Percentiles rank a stretch among this genome's conserved stretches.
These are phyloP conservation scores for Pouteria campechiana DNA, from an alignment of 179 eudicot species.

Conservation along the genomic window DNA sequence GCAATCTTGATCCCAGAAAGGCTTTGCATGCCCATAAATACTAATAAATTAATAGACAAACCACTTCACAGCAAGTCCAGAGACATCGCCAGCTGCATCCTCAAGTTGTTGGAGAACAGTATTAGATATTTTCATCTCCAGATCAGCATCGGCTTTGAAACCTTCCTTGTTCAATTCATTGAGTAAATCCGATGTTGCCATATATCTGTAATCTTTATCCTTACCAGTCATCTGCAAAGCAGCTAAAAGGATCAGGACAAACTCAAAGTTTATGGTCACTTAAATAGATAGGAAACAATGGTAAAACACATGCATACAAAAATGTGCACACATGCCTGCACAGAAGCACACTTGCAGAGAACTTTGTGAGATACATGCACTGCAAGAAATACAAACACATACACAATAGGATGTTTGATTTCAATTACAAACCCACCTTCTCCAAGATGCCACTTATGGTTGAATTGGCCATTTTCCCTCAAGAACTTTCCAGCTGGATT, in stretches of 20 bases:
- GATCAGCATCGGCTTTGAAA: conserved; percentile 73
- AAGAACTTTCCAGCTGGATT: too few relatives aligned
- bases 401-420: background rate
- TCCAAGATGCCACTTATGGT: conserved; percentile 62
- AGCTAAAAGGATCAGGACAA: too few relatives aligned
- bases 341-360: background rate
- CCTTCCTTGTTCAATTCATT: conserved; percentile 88
- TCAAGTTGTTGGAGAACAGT: conserved; percentile 90
- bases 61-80: conserved; percentile 99
- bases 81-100: conserved; percentile 95
- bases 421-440: too few relatives aligned
- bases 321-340: background rate
- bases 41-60: conserved; percentile 12
- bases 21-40: background rate
- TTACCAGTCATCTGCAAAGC: conserved; percentile 98
- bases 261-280: too few relatives aligned
- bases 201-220: conserved; percentile 95
- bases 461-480: conserved; percentile 49
- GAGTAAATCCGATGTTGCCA: conserved; percentile 99
- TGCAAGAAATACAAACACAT: background rate
- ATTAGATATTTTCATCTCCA: conserved; percentile 75
- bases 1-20: too few relatives aligned
- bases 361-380: background rate
- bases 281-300: conserved; percentile 1
- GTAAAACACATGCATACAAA: background rate